Evolutionary conservation across 331 rosid genomes (phyloP).

Genomic region (Quercus phellos): DNA sequence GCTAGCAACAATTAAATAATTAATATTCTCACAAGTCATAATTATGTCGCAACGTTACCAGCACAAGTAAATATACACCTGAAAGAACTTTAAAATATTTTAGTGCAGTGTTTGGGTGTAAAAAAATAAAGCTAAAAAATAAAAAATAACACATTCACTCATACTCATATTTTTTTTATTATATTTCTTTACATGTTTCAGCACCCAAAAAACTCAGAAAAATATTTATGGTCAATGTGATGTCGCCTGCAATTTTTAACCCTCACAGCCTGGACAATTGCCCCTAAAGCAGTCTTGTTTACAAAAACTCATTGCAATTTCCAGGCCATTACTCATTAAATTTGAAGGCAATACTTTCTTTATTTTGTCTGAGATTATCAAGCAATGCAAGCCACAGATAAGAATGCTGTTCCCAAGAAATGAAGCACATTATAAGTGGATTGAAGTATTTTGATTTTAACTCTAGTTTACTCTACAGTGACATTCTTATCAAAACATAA

Average conservation of each 20-base stretch:
- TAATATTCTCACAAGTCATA: constrained; percentile 6
- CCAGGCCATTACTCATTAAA: neutral
- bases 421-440: neutral
- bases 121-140: neutral
- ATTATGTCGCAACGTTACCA: constrained; percentile 3
- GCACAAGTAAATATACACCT: constrained; percentile 4
- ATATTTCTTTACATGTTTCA: neutral
- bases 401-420: constrained; percentile 2
- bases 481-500: neutral
- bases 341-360: neutral
- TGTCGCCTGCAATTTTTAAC: neutral
- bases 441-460: neutral
- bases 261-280: neutral
- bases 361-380: neutral
- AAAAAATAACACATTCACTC: constrained; percentile 6
- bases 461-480: neutral
- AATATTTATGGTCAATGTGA: constrained; percentile 2
- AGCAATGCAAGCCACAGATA: constrained; percentile 12
- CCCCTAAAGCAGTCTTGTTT: neutral
- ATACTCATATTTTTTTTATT: neutral
- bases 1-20: neutral
- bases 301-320: neutral
- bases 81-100: neutral
- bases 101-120: neutral
- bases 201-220: constrained; percentile 5